Base-by-base conservation (phyloP, 345 rosid genomes). In the Populus deltoides region DNA sequence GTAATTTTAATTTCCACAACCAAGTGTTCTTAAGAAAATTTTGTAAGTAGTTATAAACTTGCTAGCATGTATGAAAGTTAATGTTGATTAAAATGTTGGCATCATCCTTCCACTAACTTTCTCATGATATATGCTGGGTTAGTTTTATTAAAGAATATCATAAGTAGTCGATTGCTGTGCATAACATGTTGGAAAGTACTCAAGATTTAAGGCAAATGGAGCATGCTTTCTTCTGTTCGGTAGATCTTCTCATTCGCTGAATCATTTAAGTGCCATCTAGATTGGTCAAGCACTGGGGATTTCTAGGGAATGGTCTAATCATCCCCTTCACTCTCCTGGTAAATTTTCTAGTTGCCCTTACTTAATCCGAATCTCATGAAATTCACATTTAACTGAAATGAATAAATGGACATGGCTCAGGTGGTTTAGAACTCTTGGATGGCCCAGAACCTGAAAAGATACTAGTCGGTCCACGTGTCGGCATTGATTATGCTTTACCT, bases 281-380 rank as follows among this genome's bases (percentile, higher is more conserved):
- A 90, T 96, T 72, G 94, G 99, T 49, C 99, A 95, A 86, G 99
- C 99, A 70, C 84, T 95, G 71, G 99, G 98, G 80, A 85, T 95
- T 73, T 90, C 94, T 29, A 89, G 88, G 67, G 92, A 93, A 53
- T 93, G 98, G 99, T 95, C 97, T 70, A 86, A 86, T 80, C 99
- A 93, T 85, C 86, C 97, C 61, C 92, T 96, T 63, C 92, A 82
- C 68, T 77, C 86, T 69, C 92, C 97, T 49, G 99, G 99, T 96
- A 77, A 83, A 88, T 78, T 66, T 53, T 70, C 66, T 70, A 68
- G 18, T 16, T 11, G 31, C 49, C 25, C 3, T 1, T 25, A 0
- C 5, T 4, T 55, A 33, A 41, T 8, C 82, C 57, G 10, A 80
- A 71, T 49, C 35, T 62, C 5, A 49, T 59, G n/a, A 17, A 59